Base-by-base conservation (phyloP, 2,329 filamentous ascomycete genomes). In the Trichoderma sp. region DNA sequence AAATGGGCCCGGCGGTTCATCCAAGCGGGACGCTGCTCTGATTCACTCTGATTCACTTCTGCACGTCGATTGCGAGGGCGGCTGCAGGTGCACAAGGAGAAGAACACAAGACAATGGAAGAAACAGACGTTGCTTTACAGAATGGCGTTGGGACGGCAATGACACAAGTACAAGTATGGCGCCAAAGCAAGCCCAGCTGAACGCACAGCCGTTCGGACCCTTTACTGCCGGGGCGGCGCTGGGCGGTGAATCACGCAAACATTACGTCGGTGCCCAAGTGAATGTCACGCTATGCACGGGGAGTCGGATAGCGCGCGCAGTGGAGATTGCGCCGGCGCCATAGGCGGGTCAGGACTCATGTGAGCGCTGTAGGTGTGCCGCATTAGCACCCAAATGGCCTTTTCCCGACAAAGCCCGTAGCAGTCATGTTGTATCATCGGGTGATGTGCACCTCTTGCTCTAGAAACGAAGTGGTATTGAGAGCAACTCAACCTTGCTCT, bases 221-320 rank as follows among this genome's bases (percentile, higher is more conserved):
- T 47, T 47, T 60, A 60, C 65, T 68, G 65, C 56, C 65, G 56
- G 65, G 65, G 31, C 16, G 57, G 33, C 13, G 40, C 31, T 68
- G 66, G 59, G 57, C 57, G 66, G 66, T 69, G 68, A 69, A 69
- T 69, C 68, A 69, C 68, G 68, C 68, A 69, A 69, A 40, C 68
- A 69, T 69, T 62, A 69, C 60, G 59, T 68, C 65, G 65, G 57
- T 55, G 43, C 56, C 65, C 64, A 52, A 67, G 52, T 43, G 16
- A 53, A 19, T 13, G 19, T 24, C 47, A 33, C 16, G 21, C 52
- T 55, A 55, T 16, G 14, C 35, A 37, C 57, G 55, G 56, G 53
- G 43, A 57, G 24, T 37, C 53, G 52, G n/a, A 65, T 65, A 65
- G 62, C 62, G 62, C 52, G 31, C 35, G 33, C 55, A 57, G 62